A percentile compares a stretch with the other conserved stretches of the same genome.
phyloP scores from a whole-genome alignment of 805 yeast genomes.

The Helenozyma rhizophorensis region DNA sequence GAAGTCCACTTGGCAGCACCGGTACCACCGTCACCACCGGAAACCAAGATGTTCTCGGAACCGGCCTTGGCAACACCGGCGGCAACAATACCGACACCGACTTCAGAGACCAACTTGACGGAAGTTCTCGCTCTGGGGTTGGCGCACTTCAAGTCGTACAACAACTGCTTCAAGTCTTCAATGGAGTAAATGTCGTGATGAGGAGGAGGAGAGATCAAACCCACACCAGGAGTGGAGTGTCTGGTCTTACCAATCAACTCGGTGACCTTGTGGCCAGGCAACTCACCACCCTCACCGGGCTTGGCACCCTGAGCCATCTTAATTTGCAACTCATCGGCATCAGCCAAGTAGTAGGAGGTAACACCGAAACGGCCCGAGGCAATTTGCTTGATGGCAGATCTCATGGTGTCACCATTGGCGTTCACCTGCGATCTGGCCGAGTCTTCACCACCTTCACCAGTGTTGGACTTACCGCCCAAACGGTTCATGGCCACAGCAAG shows the following conservation, averaged over 20 bases:
- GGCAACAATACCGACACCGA: conserved; percentile 98
- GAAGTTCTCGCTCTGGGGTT: conserved; percentile 97
- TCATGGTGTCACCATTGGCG: conserved; percentile 93
- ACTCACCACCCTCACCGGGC: conserved; percentile 99
- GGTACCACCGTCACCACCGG: conserved; percentile 99
- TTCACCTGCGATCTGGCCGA: conserved; percentile 78
- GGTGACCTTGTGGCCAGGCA: conserved; percentile 91
- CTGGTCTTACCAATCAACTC: conserved; percentile 87
- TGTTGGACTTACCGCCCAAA: conserved; percentile 94
- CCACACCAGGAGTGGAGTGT: conserved; percentile 95
- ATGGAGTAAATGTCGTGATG: conserved; percentile 98
- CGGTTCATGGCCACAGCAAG: conserved; percentile 98
- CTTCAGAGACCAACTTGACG: conserved; percentile 94
- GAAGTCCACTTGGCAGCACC: conserved; percentile 99
- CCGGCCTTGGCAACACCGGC: conserved; percentile 99
- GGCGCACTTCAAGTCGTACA: conserved; percentile 93
- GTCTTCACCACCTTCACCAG: conserved; percentile 99
- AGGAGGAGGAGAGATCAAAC: conserved; percentile 96
- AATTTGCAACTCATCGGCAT: conserved; percentile 96
- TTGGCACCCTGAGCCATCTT: conserved; percentile 99
- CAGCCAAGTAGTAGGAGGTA: conserved; percentile 88
- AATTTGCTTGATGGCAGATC: conserved; percentile 97
- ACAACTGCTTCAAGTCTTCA: conserved; percentile 94
- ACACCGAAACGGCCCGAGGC: conserved; percentile 99
- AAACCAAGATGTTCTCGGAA: conserved; percentile 91